phyloP scores from a whole-genome alignment of 2,329 filamentous ascomycete species.

The Diaporthe ampelina region DNA sequence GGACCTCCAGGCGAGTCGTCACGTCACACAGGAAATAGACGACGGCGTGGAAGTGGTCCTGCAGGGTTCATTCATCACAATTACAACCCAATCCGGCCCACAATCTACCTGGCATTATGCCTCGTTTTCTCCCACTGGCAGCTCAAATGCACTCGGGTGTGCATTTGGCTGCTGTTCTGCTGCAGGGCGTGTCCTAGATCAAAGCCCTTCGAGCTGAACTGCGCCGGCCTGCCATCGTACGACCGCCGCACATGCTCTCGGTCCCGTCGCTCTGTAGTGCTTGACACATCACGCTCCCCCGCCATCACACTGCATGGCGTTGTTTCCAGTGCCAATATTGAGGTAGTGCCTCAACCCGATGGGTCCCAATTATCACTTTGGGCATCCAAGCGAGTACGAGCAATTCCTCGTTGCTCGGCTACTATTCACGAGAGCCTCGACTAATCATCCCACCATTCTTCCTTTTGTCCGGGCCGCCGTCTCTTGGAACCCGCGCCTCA shows the following conservation, averaged over 20 bases:
- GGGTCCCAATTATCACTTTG: background rate
- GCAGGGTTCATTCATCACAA: conserved; percentile 21
- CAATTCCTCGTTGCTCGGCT: background rate
- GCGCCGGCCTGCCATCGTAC: background rate
- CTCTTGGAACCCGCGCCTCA: background rate
- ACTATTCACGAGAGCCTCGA: background rate
- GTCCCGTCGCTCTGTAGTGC: conserved; percentile 1
- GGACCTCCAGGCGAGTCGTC: conserved; percentile 7
- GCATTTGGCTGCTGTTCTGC: conserved; percentile 1
- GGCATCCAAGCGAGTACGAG: conserved; percentile 21
- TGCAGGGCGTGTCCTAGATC: conserved; percentile 12
- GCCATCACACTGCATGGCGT: conserved; percentile 34
- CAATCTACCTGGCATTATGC: conserved; percentile 4
- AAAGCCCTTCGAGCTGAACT: conserved; percentile 12
- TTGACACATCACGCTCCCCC: conserved; percentile 26
- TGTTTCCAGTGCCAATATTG: conserved; percentile 17
- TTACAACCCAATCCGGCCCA: conserved; percentile 9
- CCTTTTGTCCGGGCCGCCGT: background rate
- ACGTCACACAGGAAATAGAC: conserved; percentile 1
- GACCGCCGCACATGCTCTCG: background rate
- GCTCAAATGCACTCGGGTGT: background rate
- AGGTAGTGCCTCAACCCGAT: conserved; percentile 21
- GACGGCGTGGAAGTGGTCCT: conserved; percentile 10
- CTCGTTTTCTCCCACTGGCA: background rate
- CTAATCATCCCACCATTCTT: background rate